Conservation (phyloP, 306 rosid species). For the Quercus variabilis region DNA sequence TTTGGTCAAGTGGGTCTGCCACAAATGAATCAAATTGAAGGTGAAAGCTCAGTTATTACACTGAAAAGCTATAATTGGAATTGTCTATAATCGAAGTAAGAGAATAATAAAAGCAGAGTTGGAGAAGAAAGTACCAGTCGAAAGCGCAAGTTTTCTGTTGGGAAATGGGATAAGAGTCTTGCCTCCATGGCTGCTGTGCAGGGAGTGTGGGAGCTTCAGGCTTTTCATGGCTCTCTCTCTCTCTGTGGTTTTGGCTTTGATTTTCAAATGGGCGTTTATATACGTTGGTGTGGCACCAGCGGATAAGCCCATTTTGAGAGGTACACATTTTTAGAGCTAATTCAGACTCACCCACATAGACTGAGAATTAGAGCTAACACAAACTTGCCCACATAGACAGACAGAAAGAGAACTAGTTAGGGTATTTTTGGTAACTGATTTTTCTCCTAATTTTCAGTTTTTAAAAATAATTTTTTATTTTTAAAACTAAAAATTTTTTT, state of each 20-base stretch:
- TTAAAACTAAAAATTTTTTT: too few species aligned
- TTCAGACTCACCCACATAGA: background rate
- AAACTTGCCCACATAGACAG: too few species aligned
- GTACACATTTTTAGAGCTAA: constrained; percentile 9
- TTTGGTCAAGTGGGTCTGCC: constrained; percentile 1
- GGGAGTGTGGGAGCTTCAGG: constrained; percentile 31
- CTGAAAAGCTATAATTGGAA: background rate
- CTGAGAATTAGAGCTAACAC: too few species aligned
- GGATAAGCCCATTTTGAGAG: constrained; percentile 24
- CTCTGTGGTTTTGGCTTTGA: background rate
- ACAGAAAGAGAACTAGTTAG: too few species aligned
- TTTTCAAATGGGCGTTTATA: constrained; percentile 22
- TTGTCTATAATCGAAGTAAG: background rate
- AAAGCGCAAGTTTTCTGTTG: constrained; percentile 12
- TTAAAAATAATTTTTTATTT: too few species aligned
- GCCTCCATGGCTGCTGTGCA: constrained; percentile 13
- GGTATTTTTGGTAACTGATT: accelerated
- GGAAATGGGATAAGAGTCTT: constrained; percentile 24
- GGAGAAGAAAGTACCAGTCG: constrained; percentile 27
- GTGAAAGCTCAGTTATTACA: background rate
- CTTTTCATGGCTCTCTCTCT: constrained; percentile 26
- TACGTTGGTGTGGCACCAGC: constrained; percentile 18
- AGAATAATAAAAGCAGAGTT: background rate
- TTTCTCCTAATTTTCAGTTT: too few species aligned
- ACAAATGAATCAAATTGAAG: background rate